Evolutionary conservation across 345 rosid species (phyloP), one percentile per base, ranked within the genome.

Genomic region (Gossypium ekmanianum): DNA sequence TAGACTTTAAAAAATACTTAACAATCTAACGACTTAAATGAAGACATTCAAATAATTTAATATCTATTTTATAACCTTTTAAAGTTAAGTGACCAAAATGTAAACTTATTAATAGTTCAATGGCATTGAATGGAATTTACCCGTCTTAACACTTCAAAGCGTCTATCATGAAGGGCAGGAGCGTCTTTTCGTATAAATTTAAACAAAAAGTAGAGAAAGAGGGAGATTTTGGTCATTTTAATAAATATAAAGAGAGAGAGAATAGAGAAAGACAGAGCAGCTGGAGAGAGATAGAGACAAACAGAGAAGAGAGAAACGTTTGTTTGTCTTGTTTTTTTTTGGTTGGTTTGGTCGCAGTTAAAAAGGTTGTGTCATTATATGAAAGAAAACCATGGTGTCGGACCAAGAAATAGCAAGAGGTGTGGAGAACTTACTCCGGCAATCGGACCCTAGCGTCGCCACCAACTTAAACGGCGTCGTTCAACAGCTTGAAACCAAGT

Each of bases 331-430:
- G 41, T 34, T 63, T 20, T 47, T 11, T 54, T n/a, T 8, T 1
- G 26, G 24, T 56, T 56, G 62, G 24, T 41, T 78, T 72, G 78
- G 41, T 34, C 83, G 11, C 81, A 34, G 87, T 86, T 86, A 77
- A 39, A 34, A 64, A 17, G 56, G 56, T 2, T 52, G 73, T 62
- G 18, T 16, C 6, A 34, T 76, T 77, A 66, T 71, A 76, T 75
- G 80, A 82, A 77, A 83, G 78, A 18, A 81, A 81, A 78, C 71
- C 78, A 88, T 91, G 94, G 91, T 88, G 86, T 79, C 96, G 76
- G 92, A 94, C 94, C 93, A 88, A 83, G 96, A 94, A 67, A 85
- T 92, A 87, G 97, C 94, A 24, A 87, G 82, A 81, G 91, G 91
- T 34, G 85, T 93, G 27, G 98, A 93, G 91, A 86, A 83, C 45